Evolutionary conservation across 352 stramenopile genomes (phyloP).

Genomic region (Globisporangium cylindrosporum): DNA sequence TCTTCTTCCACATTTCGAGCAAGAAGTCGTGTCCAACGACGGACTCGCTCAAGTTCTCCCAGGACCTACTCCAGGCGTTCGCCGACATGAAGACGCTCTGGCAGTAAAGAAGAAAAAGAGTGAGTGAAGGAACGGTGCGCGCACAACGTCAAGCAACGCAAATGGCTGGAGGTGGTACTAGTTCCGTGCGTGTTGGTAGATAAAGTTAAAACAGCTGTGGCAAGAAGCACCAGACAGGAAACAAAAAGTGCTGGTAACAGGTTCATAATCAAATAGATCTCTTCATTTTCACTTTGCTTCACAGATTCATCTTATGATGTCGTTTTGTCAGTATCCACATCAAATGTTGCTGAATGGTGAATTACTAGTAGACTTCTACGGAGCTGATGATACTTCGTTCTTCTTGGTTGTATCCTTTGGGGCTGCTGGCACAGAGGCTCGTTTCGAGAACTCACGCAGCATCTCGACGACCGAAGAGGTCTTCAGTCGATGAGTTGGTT

Average conservation of each 20-base stretch:
- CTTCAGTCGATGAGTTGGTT: neutral
- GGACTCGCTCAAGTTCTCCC: constrained; percentile 76
- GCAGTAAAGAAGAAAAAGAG: constrained; percentile 21
- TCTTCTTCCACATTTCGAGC: constrained; percentile 91
- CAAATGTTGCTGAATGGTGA: too few relatives aligned
- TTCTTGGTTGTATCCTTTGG: neutral
- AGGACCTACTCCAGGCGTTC: constrained; percentile 78
- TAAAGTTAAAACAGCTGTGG: neutral
- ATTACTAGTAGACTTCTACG: neutral
- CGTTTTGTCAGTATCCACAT: too few relatives aligned
- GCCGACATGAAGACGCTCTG: constrained; percentile 72
- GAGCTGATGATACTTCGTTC: neutral
- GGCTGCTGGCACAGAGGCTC: neutral
- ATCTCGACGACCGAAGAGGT: constrained; percentile 9
- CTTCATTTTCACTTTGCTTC: neutral
- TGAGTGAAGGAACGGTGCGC: neutral
- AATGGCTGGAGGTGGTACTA: neutral
- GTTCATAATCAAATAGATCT: neutral
- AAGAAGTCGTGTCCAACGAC: constrained; percentile 76
- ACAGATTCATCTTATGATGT: too few relatives aligned
- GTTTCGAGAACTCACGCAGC: neutral
- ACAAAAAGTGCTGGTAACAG: neutral
- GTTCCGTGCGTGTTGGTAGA: neutral
- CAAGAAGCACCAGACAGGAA: neutral
- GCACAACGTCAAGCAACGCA: neutral